Conservation (phyloP, 179 eudicot genomes). For the Dionaea muscipula region DNA sequence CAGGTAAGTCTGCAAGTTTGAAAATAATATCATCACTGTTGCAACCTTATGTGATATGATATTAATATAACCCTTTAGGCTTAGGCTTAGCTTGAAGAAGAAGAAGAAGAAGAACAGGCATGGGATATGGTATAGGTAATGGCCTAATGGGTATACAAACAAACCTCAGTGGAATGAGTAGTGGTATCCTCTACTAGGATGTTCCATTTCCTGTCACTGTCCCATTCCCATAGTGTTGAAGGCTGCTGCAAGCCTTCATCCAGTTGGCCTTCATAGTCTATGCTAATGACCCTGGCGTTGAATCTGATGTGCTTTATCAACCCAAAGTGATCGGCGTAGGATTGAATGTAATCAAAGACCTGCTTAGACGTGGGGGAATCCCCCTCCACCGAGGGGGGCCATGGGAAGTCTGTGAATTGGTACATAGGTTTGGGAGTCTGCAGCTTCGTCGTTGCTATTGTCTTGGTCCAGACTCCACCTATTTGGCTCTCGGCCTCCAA, state of each 20-base stretch:
- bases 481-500: slow-evolving; percentile 35
- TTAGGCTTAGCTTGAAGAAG: too few species aligned
- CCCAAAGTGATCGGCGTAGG: slow-evolving; percentile 44
- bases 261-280: slow-evolving; percentile 18
- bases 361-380: slow-evolving; percentile 30
- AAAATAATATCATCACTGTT: too few species aligned
- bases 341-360: slow-evolving; percentile 32
- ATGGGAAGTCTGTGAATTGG: slow-evolving; percentile 64
- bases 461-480: slow-evolving; percentile 68
- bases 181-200: slow-evolving; percentile 22
- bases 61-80: too few species aligned
- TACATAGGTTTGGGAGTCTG: slow-evolving; percentile 40
- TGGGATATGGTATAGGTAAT: not conserved
- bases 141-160: not conserved
- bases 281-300: slow-evolving; percentile 25
- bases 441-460: slow-evolving; percentile 40
- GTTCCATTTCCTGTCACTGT: slow-evolving; percentile 39
- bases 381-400: slow-evolving; percentile 36
- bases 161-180: slow-evolving; percentile 23
- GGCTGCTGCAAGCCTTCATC: slow-evolving; percentile 22
- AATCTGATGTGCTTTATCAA: slow-evolving; percentile 29
- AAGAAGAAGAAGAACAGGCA: not conserved
- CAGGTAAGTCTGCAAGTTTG: slow-evolving; percentile 3
- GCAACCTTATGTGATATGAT: too few species aligned
- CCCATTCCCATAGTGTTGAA: slow-evolving; percentile 33